phyloP scores from a whole-genome alignment of 768 basidiomycete species.

The Russula ochroleuca region DNA sequence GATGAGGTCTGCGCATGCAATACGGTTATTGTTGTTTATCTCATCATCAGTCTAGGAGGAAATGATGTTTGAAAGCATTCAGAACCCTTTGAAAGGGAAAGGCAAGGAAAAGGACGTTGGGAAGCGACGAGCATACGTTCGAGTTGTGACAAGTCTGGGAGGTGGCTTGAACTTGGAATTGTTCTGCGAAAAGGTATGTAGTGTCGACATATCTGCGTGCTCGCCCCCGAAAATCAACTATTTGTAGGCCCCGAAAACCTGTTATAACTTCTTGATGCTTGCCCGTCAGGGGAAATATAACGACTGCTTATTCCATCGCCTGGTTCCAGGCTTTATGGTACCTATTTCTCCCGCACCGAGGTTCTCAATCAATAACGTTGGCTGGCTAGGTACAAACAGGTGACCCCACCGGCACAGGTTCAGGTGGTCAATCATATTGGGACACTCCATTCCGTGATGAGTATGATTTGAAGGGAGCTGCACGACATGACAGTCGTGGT shows the following conservation, averaged over 20 bases:
- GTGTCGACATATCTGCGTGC: constrained; percentile 4
- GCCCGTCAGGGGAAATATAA: constrained; percentile 90
- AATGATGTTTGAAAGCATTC: constrained; percentile 94
- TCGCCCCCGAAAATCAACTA: constrained; percentile 5
- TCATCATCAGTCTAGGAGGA: constrained; percentile 60
- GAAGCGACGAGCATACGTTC: constrained; percentile 88
- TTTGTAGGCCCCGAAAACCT: constrained; percentile 88
- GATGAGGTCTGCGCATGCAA: constrained; percentile 61
- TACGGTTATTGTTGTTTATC: background rate
- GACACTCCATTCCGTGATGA: constrained; percentile 96
- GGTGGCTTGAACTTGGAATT: constrained; percentile 80
- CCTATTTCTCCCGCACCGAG: constrained; percentile 25
- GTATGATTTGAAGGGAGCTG: constrained; percentile 81
- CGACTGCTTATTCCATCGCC: constrained; percentile 82
- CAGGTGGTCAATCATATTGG: constrained; percentile 92
- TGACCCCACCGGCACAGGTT: constrained; percentile 93
- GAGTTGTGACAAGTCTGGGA: constrained; percentile 90
- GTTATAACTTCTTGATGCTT: constrained; percentile 96
- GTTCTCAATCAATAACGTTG: constrained; percentile 12
- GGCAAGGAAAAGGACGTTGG: constrained; percentile 92
- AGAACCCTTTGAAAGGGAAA: constrained; percentile 74
- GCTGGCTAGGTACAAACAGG: constrained; percentile 89
- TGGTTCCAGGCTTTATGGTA: constrained; percentile 96
- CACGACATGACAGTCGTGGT: constrained; percentile 81
- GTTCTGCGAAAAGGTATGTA: constrained; percentile 76